Base-by-base conservation (phyloP, 805 yeast species). In the Komagataella pseudopastoris region DNA sequence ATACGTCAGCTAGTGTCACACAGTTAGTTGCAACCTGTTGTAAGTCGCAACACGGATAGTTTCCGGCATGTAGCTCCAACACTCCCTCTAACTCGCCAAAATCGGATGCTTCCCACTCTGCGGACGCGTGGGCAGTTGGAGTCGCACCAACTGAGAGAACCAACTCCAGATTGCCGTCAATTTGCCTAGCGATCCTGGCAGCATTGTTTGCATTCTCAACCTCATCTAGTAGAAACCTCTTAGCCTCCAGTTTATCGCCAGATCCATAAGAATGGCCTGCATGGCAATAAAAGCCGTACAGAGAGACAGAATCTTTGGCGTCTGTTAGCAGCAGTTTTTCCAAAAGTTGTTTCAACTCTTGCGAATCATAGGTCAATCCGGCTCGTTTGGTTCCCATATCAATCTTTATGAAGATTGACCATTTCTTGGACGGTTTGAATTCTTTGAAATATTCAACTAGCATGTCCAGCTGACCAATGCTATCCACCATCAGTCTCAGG, bases 1-100 rank as follows among this genome's bases (percentile, higher is more conserved):
- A 74, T 44, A 83, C 71, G 46, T 72, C 67, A 1, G 67, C 64
- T 17, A 61, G 59, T 1, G 65, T 58, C 12, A 83, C 71, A 56
- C 84, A 77, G 0, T 78, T 78, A 0, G 93, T 86, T 10, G 86
- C 75, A n/a, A 80, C 71, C 61, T 86, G 93, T 61, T 86, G 95
- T 51, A 84, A 65, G 60, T 86, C 95, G 59, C 85, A 79, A 59
- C 81, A 75, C 3, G 83, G 75, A 59, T 82, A 85, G 60, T 85
- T 85, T 10, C 95, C 95, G n/a, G 91, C 90, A 61, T 85, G 95
- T 16, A 85, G 61, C 60, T 85, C 93, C 45, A 85, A 64, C 1
- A 61, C 59, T 4, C 81, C 82, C 17, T 56, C 54, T 16, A 71
- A 53, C 4, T 59, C 54, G 3, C 60, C 60, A 2, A 59, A 49